phyloP scores from a whole-genome alignment of 2,329 filamentous ascomycete species.

The Penicillium paneum region DNA sequence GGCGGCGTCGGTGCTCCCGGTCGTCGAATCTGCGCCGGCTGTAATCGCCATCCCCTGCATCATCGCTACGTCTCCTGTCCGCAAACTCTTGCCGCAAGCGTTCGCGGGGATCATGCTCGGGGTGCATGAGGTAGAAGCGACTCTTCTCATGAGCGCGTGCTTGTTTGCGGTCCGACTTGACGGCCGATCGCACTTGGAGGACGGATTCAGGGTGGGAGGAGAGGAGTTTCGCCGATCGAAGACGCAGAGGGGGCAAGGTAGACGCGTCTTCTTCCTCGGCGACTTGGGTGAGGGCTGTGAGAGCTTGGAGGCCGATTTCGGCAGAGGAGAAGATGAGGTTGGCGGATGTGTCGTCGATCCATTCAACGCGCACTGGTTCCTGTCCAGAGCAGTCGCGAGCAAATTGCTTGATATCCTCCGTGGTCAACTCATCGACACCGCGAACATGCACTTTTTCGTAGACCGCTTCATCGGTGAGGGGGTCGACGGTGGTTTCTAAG shows the following conservation, averaged over 20 bases:
- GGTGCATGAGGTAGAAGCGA: conserved; percentile 88
- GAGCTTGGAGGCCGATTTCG: conserved; percentile 53
- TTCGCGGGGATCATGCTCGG: conserved; percentile 80
- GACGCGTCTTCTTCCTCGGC: conserved; percentile 37
- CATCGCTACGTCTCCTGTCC: conserved; percentile 44
- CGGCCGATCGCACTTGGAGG: conserved; percentile 70
- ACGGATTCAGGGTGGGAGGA: conserved; percentile 65
- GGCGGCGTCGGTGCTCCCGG: conserved; percentile 48
- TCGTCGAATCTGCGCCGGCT: conserved; percentile 59
- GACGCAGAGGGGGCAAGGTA: conserved; percentile 59
- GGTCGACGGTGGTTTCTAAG: conserved; percentile 26
- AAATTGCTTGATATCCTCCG: conserved; percentile 74
- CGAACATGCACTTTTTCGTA: conserved; percentile 73
- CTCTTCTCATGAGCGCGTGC: conserved; percentile 75
- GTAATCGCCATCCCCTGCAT: conserved; percentile 43
- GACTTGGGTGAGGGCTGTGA: conserved; percentile 48
- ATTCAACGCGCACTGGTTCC: conserved; percentile 68
- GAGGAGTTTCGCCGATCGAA: conserved; percentile 67
- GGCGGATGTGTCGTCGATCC: conserved; percentile 90
- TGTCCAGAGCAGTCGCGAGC: conserved; percentile 63
- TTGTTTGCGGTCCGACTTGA: conserved; percentile 74
- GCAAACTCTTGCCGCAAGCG: conserved; percentile 56
- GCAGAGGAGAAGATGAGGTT: conserved; percentile 72
- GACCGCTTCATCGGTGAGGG: conserved; percentile 33
- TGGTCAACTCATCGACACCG: conserved; percentile 77